A percentile compares a stretch with the other conserved stretches of the same genome.
These are phyloP conservation scores for Boletus sensibilis DNA, from an alignment of 768 basidiomycete species.

Conservation along the genomic window DNA sequence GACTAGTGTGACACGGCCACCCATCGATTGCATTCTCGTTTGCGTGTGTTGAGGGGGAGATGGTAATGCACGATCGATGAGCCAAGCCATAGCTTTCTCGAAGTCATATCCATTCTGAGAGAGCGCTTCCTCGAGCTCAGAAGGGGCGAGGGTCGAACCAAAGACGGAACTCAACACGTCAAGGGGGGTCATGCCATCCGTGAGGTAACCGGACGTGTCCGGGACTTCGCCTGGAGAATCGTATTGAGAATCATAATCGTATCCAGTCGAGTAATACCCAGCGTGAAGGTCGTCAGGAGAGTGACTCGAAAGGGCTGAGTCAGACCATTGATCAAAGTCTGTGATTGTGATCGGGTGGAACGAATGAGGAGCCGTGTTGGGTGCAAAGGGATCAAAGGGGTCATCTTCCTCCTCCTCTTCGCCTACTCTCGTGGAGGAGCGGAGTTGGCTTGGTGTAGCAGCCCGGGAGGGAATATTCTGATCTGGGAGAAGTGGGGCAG, in stretches of 20 bases:
- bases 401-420: constrained; percentile 78
- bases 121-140: constrained; percentile 92
- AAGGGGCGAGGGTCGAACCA: constrained; percentile 82
- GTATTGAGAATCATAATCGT: constrained; percentile 34
- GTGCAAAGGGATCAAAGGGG: constrained; percentile 76
- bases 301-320: constrained; percentile 51
- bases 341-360: constrained; percentile 64
- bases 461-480: constrained; percentile 50
- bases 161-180: constrained; percentile 95
- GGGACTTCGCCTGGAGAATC: constrained; percentile 41
- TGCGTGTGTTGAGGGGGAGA: constrained; percentile 39
- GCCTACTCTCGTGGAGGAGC: constrained; percentile 57
- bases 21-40: constrained; percentile 57
- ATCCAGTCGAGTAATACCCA: constrained; percentile 30
- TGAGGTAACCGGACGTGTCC: constrained; percentile 60
- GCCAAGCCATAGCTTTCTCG: constrained; percentile 92
- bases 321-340: constrained; percentile 62
- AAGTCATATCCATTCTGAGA: constrained; percentile 89
- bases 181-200: constrained; percentile 95
- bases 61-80: constrained; percentile 72
- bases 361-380: constrained; percentile 44
- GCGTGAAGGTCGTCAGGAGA: constrained; percentile 51
- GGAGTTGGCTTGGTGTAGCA: constrained; percentile 68
- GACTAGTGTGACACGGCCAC: constrained; percentile 66
- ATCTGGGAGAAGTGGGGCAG: constrained; percentile 83